Conservation (phyloP, 108 stramenopile genomes). For the Licmophora abbreviata region DNA sequence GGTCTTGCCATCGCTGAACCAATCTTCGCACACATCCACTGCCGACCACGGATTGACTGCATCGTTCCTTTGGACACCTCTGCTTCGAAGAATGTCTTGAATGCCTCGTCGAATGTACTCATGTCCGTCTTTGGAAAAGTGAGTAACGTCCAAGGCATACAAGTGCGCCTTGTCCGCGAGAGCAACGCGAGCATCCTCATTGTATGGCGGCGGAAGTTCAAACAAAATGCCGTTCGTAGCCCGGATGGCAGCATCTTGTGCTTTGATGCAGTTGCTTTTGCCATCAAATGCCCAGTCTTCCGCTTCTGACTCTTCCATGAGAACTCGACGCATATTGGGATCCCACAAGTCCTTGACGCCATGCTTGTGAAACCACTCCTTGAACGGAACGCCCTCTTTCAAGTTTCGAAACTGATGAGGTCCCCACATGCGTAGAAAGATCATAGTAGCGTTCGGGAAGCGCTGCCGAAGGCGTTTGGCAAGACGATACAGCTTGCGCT, state of each 20-base stretch:
- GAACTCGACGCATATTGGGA: background rate
- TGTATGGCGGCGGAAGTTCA: background rate
- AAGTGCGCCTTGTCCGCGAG: background rate
- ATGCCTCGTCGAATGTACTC: background rate
- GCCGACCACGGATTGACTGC: background rate
- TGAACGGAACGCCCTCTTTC: background rate
- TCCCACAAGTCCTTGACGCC: slow-evolving; percentile 1
- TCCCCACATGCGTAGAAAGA: background rate
- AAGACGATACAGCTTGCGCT: background rate
- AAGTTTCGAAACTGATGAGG: background rate
- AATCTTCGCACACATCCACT: background rate
- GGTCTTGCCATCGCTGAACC: background rate
- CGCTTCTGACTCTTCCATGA: background rate
- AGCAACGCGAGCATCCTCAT: background rate
- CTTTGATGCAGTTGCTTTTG: background rate
- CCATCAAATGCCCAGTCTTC: background rate
- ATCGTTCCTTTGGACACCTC: background rate
- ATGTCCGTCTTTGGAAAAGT: slow-evolving; percentile 1
- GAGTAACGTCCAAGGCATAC: background rate
- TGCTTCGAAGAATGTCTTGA: background rate
- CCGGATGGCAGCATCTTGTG: background rate
- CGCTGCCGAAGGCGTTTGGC: slow-evolving; percentile 2
- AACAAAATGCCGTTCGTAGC: background rate
- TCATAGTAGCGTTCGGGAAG: slow-evolving; percentile 5
- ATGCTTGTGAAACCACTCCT: background rate